A percentile compares a stretch with the other conserved stretches of the same genome.
phyloP scores from a whole-genome alignment of 169 alveolate genomes.

The Cyclospora cayetanensis region DNA sequence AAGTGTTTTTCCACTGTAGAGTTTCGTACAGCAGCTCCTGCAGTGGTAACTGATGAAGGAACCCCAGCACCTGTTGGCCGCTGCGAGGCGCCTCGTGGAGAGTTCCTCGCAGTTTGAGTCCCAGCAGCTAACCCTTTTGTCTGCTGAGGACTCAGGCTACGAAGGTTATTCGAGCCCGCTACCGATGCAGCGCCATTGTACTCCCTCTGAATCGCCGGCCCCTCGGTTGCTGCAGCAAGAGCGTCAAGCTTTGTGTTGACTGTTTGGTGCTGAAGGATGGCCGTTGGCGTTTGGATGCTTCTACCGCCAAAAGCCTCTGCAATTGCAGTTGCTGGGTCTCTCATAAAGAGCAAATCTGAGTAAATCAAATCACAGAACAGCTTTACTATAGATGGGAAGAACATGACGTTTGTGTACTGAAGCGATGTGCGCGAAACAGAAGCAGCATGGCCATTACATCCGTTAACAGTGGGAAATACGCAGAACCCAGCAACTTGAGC shows the following conservation, averaged over 20 bases:
- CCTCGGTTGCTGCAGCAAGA: constrained; percentile 19
- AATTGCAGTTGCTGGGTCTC: constrained; percentile 53
- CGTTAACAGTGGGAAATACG: too few species aligned
- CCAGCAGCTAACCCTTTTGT: background rate
- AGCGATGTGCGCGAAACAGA: too few species aligned
- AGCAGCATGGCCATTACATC: too few species aligned
- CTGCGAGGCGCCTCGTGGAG: constrained; percentile 46
- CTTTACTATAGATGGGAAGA: too few species aligned
- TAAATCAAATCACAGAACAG: background rate
- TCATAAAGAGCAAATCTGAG: constrained; percentile 50
- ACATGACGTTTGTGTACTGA: too few species aligned
- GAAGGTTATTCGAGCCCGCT: background rate
- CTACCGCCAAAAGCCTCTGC: constrained; percentile 55
- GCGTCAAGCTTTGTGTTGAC: constrained; percentile 36
- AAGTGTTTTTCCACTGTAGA: background rate
- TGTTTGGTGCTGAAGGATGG: constrained; percentile 28
- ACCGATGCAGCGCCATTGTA: background rate
- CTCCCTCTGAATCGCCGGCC: background rate
- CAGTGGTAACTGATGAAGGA: background rate
- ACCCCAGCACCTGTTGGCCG: background rate
- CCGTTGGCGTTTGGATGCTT: constrained; percentile 48
- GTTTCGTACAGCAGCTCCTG: background rate
- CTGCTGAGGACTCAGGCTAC: constrained; percentile 24
- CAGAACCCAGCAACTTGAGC: too few species aligned
- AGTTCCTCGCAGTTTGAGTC: constrained; percentile 26